Evolutionary conservation across 441 rosid species (phyloP).

Genomic region (Mallotus repandus): DNA sequence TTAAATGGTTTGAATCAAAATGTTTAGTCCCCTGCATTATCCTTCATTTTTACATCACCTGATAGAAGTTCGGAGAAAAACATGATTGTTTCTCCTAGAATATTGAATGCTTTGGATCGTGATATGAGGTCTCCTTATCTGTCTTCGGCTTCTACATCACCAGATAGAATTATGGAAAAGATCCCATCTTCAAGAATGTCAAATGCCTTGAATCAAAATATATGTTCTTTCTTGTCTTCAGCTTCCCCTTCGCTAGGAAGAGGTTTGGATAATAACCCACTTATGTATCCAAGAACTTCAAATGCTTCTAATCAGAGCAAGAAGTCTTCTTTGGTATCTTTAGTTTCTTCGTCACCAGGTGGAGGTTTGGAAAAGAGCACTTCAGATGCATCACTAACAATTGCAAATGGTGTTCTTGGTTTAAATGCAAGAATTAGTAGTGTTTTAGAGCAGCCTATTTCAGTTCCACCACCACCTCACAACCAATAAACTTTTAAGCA

Average conservation of each 20-base stretch:
- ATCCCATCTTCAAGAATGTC: slow-evolving; percentile 43
- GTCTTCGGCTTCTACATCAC: slow-evolving; percentile 49
- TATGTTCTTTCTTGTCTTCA: slow-evolving; percentile 9
- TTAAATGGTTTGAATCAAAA: slow-evolving; percentile 18
- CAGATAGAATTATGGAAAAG: slow-evolving; percentile 39
- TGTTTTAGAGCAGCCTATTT: slow-evolving; percentile 31
- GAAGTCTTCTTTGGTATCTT: slow-evolving; percentile 36
- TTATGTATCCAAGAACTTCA: slow-evolving; percentile 34
- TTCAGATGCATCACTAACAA: slow-evolving; percentile 41
- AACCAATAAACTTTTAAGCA: slow-evolving; percentile 60
- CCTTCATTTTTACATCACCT: slow-evolving; percentile 26
- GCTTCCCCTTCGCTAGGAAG: slow-evolving; percentile 32
- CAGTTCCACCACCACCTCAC: slow-evolving; percentile 24
- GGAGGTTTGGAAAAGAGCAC: slow-evolving; percentile 39
- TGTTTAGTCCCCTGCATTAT: slow-evolving; percentile 14
- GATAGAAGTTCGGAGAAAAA: slow-evolving; percentile 32
- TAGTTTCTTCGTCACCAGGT: slow-evolving; percentile 49
- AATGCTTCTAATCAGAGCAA: slow-evolving; percentile 30
- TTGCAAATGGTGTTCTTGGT: slow-evolving; percentile 27
- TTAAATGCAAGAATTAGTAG: slow-evolving; percentile 30
- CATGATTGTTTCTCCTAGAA: slow-evolving; percentile 28
- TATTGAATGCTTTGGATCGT: slow-evolving; percentile 32
- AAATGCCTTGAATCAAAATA: slow-evolving; percentile 31
- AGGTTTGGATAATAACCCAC: slow-evolving; percentile 30
- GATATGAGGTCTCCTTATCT: slow-evolving; percentile 38